Base-by-base conservation (phyloP, 2,329 filamentous ascomycete species). In the Knufia fluminis region DNA sequence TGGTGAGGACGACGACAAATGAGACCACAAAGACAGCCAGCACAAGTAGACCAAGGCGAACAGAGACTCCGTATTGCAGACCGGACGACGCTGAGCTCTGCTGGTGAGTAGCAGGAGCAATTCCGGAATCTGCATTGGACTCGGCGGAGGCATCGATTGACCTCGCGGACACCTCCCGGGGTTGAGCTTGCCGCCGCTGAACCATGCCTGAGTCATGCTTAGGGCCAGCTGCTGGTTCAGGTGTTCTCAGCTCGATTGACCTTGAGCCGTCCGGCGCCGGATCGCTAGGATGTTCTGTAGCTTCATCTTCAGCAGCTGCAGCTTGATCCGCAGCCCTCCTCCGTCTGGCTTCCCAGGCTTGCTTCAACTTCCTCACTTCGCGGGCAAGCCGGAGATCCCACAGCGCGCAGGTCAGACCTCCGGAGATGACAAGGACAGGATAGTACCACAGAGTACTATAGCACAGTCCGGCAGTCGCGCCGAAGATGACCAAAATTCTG, bases 401-500 rank as follows among this genome's bases (percentile, higher is more conserved):
- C 0, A 76, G 47, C 0, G 79, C 62, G 0, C 78, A 76, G 0
- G 65, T 62, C 1, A 72, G 9, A 0, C 82, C 83, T 0, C 74
- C 77, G 1, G 70, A 54, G 0, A 75, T 57, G 64, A 87, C 81
- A 3, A 88, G 60, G 0, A 78, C 58, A 0, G 85, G 85, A 40
- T 86, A 88, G 56, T 85, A 89, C 85, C 85, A 89, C 0, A 88
- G 65, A 0, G 82, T 77, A 44, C 80, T 86, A 57, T 87, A 87
- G 43, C 84, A 70, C 55, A 88, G 66, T 0, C 83, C 85, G 0
- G 81, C 82, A 6, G 75, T 71, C 1, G 71, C 84, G 2, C 77
- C 76, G 7, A 82, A 58, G 12, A 86, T 81, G 0, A 88, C 78
- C 1, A 87, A 56, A 0, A 82, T 66, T 1, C 83, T 68, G 0